Evolutionary conservation across 139 green algal species (phyloP), one percentile per base, ranked within the genome.

Genomic region (Pleodorina starrii): DNA sequence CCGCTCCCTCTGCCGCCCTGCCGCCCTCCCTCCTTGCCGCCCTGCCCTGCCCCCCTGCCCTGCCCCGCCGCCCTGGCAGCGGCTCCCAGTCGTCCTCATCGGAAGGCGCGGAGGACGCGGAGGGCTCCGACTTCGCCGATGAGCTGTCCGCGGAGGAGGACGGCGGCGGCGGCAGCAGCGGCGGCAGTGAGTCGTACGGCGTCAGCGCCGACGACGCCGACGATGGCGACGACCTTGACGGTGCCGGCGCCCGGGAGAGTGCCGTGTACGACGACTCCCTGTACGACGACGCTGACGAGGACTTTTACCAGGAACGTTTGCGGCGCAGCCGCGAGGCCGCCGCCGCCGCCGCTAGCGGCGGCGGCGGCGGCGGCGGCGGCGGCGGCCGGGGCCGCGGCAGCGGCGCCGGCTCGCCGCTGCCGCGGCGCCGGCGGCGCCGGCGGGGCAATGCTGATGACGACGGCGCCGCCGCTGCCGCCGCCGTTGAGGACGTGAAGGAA

Each of bases 281-380:
- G 77, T 92, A 88, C 63, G 89, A 92, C 32, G 89, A 92, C 44
- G 84, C 42, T 0, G 89, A 92, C 25, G 89, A 92, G 16, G 84
- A 83, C 5, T 90, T 90, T 51, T 92, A 73, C 42, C 19, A 36
- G 5, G 51, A 57, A 51, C 66, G 88, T 0, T 2, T 89, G 51
- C 50, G 25, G 25, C 73, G 73, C 23, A 57, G 25, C 21, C 42
- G 75, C 2, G 48, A 11, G 69, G 44, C 42, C 29, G 46, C 46
- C 19, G 73, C 73, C 27, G 74, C 27, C 11, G 44, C 29, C 54
- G 54, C 54, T 25, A n/a, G 50, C 51, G 21, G 46, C 46, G 36
- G 51, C 51, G 10, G 51, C 36, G 9, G 16, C 48, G 29, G 44
- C 44, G 14, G n/a, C 2, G 29, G 51, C 51, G 17, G 50, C 36